These are phyloP conservation scores for Purpureocillium lavendulum DNA, from an alignment of 2,329 filamentous ascomycete genomes.

Conservation along the genomic window DNA sequence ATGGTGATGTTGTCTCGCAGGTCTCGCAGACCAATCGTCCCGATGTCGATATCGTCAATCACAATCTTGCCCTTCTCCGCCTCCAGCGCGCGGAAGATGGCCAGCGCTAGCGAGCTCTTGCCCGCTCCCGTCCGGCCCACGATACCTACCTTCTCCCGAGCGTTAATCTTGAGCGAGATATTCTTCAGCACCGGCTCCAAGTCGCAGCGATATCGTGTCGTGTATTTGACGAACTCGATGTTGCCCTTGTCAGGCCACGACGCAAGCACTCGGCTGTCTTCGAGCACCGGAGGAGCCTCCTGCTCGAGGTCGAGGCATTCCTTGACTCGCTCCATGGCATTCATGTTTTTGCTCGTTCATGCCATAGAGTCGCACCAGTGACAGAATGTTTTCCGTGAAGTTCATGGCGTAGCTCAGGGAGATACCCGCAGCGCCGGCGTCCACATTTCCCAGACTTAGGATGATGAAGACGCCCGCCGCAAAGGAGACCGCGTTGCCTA, in stretches of 20 bases:
- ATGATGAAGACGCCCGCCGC: constrained; percentile 90
- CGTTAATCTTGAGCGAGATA: constrained; percentile 77
- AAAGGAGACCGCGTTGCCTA: constrained; percentile 88
- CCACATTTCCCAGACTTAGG: constrained; percentile 69
- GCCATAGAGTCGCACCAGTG: constrained; percentile 90
- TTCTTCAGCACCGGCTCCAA: constrained; percentile 79
- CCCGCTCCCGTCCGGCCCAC: constrained; percentile 93
- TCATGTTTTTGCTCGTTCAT: constrained; percentile 99
- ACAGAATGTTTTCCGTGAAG: constrained; percentile 93
- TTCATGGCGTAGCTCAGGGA: constrained; percentile 93
- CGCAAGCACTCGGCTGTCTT: constrained; percentile 65
- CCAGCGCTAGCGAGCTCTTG: constrained; percentile 89
- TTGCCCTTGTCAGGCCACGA: constrained; percentile 82
- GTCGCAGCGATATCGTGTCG: constrained; percentile 79
- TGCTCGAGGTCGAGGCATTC: constrained; percentile 96
- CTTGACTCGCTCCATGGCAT: constrained; percentile 93
- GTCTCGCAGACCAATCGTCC: constrained; percentile 84
- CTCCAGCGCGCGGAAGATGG: constrained; percentile 88
- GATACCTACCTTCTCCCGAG: constrained; percentile 89
- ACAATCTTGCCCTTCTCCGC: constrained; percentile 83
- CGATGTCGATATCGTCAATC: constrained; percentile 87
- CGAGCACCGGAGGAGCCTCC: constrained; percentile 71
- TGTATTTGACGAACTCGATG: constrained; percentile 83
- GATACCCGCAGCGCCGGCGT: constrained; percentile 86
- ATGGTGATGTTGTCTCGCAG: constrained; percentile 92